Evolutionary conservation across 106 monocot species (phyloP).

Genomic region (Dendrobium chrysotoxum): DNA sequence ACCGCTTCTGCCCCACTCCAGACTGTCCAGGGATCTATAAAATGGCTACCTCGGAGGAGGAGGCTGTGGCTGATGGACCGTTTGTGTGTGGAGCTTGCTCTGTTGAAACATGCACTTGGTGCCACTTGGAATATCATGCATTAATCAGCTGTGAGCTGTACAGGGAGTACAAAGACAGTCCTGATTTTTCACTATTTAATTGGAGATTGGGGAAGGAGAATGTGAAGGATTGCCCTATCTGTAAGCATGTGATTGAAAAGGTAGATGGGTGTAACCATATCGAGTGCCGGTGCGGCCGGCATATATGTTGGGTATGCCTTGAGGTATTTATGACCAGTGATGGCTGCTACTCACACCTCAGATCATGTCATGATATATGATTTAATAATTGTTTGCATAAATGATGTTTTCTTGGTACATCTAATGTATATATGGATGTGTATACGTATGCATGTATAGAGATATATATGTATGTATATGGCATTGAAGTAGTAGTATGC

Average conservation of each 20-base stretch:
- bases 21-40: conserved; percentile 49
- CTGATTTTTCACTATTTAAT: conserved; percentile 55
- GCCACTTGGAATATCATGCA: conserved; percentile 82
- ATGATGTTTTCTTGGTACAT: background rate
- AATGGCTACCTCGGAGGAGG: conserved; percentile 13
- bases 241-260: conserved; percentile 73
- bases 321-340: conserved; percentile 34
- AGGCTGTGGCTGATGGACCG: conserved; percentile 1
- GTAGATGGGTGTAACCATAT: conserved; percentile 89
- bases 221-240: conserved; percentile 72
- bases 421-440: background rate
- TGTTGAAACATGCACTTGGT: conserved; percentile 73
- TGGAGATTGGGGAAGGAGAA: conserved; percentile 76
- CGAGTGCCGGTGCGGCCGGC: conserved; percentile 60
- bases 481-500: background rate
- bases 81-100: conserved; percentile 71
- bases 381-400: background rate
- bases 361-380: conserved; percentile 22
- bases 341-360: conserved; percentile 70
- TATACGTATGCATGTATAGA: background rate
- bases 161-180: conserved; percentile 70
- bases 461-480: background rate
- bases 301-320: conserved; percentile 85
- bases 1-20: conserved; percentile 58
- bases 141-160: conserved; percentile 67